These are phyloP conservation scores for Hortaea sp. DNA, from an alignment of 2,329 filamentous ascomycete genomes.

Conservation along the genomic window DNA sequence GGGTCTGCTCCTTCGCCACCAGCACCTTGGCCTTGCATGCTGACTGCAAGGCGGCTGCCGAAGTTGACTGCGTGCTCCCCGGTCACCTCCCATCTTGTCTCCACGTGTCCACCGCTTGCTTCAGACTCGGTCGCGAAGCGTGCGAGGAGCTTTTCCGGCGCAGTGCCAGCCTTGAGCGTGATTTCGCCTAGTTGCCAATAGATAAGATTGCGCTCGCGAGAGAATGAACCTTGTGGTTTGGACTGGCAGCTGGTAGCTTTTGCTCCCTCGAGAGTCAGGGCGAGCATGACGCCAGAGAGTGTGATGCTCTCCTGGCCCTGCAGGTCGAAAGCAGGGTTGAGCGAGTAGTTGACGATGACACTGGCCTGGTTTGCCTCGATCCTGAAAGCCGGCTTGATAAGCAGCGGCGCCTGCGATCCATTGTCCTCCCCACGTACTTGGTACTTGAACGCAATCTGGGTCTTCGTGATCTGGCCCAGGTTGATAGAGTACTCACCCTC, in stretches of 20 bases:
- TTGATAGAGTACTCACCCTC: slow-evolving; percentile 74
- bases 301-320: slow-evolving; percentile 37
- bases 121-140: slow-evolving; percentile 66
- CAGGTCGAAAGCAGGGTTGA: slow-evolving; percentile 61
- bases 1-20: slow-evolving; percentile 47
- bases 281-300: slow-evolving; percentile 64
- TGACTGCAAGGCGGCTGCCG: slow-evolving; percentile 55
- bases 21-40: slow-evolving; percentile 33
- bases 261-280: slow-evolving; percentile 58
- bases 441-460: slow-evolving; percentile 84
- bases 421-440: slow-evolving; percentile 63
- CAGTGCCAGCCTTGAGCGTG: slow-evolving; percentile 47
- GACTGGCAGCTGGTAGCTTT: slow-evolving; percentile 60
- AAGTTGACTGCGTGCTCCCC: slow-evolving; percentile 38
- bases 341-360: slow-evolving; percentile 70
- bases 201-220: slow-evolving; percentile 64
- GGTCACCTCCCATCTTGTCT: slow-evolving; percentile 69
- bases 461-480: slow-evolving; percentile 56
- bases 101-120: slow-evolving; percentile 64
- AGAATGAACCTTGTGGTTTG: slow-evolving; percentile 69
- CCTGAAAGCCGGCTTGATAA: slow-evolving; percentile 71
- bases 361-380: slow-evolving; percentile 76
- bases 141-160: slow-evolving; percentile 67
- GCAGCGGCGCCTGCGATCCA: slow-evolving; percentile 54
- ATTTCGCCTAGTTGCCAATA: slow-evolving; percentile 76